Evolutionary conservation across 306 rosid species (phyloP), one percentile per base, ranked within the genome.

Genomic region (Lathyrus oleraceus): DNA sequence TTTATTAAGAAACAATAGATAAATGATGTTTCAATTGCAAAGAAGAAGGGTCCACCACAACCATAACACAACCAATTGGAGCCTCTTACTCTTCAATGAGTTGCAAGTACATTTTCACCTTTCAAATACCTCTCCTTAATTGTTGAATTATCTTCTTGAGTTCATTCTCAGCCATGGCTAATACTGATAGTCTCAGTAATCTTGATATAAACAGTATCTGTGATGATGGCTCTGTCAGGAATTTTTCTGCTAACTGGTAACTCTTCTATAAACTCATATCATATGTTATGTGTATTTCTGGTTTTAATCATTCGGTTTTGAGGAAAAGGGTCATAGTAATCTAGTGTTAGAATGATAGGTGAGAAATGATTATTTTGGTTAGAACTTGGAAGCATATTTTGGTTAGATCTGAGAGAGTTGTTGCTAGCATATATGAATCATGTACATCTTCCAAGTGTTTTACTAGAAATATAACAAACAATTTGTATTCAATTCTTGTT

Each of bases 241-340:
- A 56, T 69, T 65, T 80, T 75, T 67, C 68, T 78, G 71, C 53
- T 44, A 61, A 58, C 39, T 35, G 82, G 78, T 51, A 51, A 51
- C 13, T 51, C 57, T 51, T 12, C 10, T 19, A 15, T 47, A 9
- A 9, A 51, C 27, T 51, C 6, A 51, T 48, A 19, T 51, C 23
- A 17, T 49, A 49, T 17, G 2, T 49, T 49, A 17, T 17, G 5
- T 17, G 2, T 49, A 3, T 17, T 49, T 49, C 17, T 49, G 4
- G 10, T 49, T 49, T 7, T 17, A 17, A 44, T 6, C 49, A 8
- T 44, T 15, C 0, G 2, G 16, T 45, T 45, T 16, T 0, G 4
- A 2, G 1, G 19, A n/a, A 45, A 45, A 45, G 52, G 52, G 7
- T 45, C 0, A 2, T 6, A 35, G 39, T 35, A 1, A 35, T 35